Conservation (phyloP, 768 basidiomycete genomes). For the Tephrocybe sp. region DNA sequence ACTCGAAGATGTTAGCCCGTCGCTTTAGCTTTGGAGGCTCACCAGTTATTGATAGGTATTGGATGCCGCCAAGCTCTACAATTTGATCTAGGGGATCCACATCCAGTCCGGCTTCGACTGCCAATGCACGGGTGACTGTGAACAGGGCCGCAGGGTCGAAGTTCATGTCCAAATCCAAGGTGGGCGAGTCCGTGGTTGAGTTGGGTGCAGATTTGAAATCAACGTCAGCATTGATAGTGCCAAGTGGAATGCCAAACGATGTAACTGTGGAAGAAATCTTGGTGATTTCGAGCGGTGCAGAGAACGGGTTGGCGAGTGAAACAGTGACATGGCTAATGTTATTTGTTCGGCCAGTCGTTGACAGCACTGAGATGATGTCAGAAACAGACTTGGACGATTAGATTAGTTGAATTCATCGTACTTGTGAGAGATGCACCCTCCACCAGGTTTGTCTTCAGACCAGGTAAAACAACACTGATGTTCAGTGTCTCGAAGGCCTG, state of each 20-base stretch:
- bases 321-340: constrained; percentile 68
- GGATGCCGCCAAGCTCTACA: constrained; percentile 62
- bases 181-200: constrained; percentile 53
- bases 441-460: constrained; percentile 54
- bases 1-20: constrained; percentile 55
- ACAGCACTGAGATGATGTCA: constrained; percentile 41
- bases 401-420: constrained; percentile 30
- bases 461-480: constrained; percentile 56
- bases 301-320: constrained; percentile 65
- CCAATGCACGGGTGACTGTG: constrained; percentile 65
- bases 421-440: constrained; percentile 53
- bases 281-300: constrained; percentile 53
- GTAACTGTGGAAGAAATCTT: constrained; percentile 58
- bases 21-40: constrained; percentile 25
- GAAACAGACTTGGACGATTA: neutral
- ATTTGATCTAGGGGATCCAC: constrained; percentile 64
- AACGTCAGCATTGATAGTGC: constrained; percentile 51
- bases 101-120: constrained; percentile 59
- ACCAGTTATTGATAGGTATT: constrained; percentile 47
- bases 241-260: constrained; percentile 58
- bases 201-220: constrained; percentile 54
- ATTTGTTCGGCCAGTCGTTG: constrained; percentile 58
- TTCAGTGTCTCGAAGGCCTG: constrained; percentile 61
- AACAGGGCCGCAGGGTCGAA: constrained; percentile 67
- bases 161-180: constrained; percentile 61